These are phyloP conservation scores for Ogataea nonfermentans DNA, from an alignment of 805 yeast species.

Conservation along the genomic window DNA sequence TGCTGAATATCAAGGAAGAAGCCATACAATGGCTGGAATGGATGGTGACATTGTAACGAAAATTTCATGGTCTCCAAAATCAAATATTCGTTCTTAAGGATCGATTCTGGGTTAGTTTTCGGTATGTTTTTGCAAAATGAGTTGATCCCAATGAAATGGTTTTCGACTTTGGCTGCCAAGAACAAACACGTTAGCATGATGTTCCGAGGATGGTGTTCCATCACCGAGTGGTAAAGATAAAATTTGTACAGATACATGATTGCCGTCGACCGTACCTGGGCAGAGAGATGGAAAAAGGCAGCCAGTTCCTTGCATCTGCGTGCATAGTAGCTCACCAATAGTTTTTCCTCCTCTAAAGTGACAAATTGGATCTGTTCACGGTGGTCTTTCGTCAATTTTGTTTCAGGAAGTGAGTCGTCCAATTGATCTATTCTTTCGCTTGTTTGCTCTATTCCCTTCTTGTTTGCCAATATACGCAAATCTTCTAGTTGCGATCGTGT, in stretches of 20 bases:
- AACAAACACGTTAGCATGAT: constrained; percentile 80
- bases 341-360: constrained; percentile 65
- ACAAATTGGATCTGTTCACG: constrained; percentile 41
- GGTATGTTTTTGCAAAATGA: constrained; percentile 71
- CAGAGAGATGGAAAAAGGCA: constrained; percentile 73
- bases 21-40: constrained; percentile 88
- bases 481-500: constrained; percentile 54
- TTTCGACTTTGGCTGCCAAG: constrained; percentile 90
- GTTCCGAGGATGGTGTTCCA: constrained; percentile 85
- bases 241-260: constrained; percentile 78
- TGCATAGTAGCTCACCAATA: constrained; percentile 67
- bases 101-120: constrained; percentile 61
- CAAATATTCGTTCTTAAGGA: constrained; percentile 76
- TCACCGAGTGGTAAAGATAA: constrained; percentile 73
- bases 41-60: constrained; percentile 83
- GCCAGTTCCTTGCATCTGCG: constrained; percentile 70
- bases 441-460: constrained; percentile 47
- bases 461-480: constrained; percentile 49
- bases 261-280: constrained; percentile 88
- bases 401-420: constrained; percentile 20
- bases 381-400: constrained; percentile 17
- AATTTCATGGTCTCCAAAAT: constrained; percentile 73
- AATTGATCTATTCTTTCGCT: constrained; percentile 24
- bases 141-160: constrained; percentile 81
- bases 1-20: constrained; percentile 87